Evolutionary conservation across 2,329 filamentous ascomycete species (phyloP), one percentile per base, ranked within the genome.

Genomic region (Colletotrichum melonis): DNA sequence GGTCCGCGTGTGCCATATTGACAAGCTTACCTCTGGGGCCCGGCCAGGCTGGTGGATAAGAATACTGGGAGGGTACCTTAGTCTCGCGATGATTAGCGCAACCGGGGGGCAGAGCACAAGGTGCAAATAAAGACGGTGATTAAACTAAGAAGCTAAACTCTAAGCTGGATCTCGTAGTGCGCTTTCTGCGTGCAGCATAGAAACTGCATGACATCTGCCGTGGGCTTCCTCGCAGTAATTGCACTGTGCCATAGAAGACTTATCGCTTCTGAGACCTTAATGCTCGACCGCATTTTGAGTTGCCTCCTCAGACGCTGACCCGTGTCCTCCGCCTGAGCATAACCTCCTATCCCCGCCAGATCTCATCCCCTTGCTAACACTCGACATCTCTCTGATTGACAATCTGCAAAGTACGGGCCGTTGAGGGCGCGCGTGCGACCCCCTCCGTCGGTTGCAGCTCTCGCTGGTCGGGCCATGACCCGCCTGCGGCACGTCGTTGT

Each of bases 391-490:
- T 60, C 67, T 70, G 67, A 59, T 56, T 66, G 42, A 62, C 70
- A 57, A 70, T 73, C 70, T 73, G 60, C 56, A 22, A 70, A 73
- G 60, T 56, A 62, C 70, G 70, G 56, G 70, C 70, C 67, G 70
- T 73, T 73, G 70, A 73, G 70, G 67, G 70, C 70, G 70, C 70
- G 67, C 70, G 22, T 66, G 67, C 66, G 52, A 49, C 52, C 32
- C 67, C 60, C 60, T 73, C 67, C 67, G 60, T 73, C 66, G 70
- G 46, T 57, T 70, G 67, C 70, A 62, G 70, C 70, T 73, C 70
- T 70, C 67, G 70, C 70, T 73, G 70, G 60, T 70, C 70, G 70
- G 70, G 67, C 67, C 67, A 70, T 70, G 60, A 73, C 70, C 70
- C 70, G 67, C 70, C 70, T 73, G 67, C 70, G 70, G 70, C 70